Evolutionary conservation across 2,329 filamentous ascomycete genomes (phyloP).

Genomic region (Pseudogymnoascus sp.): DNA sequence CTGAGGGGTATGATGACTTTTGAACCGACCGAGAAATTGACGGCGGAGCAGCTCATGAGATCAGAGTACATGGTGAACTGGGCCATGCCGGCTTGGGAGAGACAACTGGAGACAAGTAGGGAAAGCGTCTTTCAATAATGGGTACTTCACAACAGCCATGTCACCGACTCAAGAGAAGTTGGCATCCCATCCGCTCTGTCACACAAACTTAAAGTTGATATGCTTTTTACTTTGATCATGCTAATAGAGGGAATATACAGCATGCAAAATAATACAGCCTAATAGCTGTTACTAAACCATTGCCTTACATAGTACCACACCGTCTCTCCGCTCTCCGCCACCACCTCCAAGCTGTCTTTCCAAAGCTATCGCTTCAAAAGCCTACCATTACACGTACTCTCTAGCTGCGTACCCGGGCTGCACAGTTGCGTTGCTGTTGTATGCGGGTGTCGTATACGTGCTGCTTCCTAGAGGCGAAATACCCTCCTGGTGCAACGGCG

Average conservation of each 20-base stretch:
- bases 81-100: constrained; percentile 6
- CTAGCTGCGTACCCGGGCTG: neutral
- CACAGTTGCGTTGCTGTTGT: neutral
- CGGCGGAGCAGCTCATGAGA: neutral
- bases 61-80: constrained; percentile 9
- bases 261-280: neutral
- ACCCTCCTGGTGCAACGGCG: neutral
- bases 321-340: neutral
- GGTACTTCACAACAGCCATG: no score
- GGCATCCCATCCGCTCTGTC: neutral
- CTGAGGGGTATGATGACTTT: constrained; percentile 12
- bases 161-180: neutral
- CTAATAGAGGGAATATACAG: neutral
- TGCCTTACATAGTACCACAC: neutral
- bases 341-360: neutral
- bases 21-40: neutral
- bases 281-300: neutral
- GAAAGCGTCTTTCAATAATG: neutral
- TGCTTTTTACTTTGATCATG: neutral
- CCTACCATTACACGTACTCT: neutral
- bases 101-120: neutral
- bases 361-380: neutral
- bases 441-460: neutral
- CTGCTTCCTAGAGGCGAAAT: neutral
- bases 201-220: neutral